Evolutionary conservation across 2,329 filamentous ascomycete genomes (phyloP).

Genomic region (Colletotrichum liaoningense): DNA sequence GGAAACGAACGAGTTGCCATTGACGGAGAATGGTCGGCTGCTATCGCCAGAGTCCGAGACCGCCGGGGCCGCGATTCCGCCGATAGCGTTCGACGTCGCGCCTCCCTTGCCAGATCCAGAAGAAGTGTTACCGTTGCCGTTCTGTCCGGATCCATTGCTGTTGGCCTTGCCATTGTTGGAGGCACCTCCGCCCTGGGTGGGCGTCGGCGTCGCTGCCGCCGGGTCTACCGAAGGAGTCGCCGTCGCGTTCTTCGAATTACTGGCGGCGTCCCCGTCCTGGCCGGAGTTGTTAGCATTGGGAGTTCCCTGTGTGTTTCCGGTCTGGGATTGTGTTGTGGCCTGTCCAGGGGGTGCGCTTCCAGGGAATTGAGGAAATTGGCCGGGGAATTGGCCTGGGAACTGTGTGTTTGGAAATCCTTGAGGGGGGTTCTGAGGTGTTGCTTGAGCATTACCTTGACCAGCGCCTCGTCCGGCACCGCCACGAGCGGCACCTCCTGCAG

Average conservation of each 20-base stretch:
- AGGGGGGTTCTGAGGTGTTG: constrained; percentile 24
- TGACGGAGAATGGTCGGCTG: constrained; percentile 65
- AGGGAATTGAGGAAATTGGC: constrained; percentile 7
- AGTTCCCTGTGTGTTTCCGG: constrained; percentile 10
- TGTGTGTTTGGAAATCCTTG: not conserved
- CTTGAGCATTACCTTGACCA: constrained; percentile 29
- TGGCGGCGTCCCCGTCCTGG: constrained; percentile 32
- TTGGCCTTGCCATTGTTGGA: constrained; percentile 21
- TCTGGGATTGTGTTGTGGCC: constrained; percentile 25
- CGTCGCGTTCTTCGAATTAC: constrained; percentile 15
- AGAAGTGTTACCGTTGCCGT: constrained; percentile 24
- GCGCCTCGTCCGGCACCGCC: constrained; percentile 17
- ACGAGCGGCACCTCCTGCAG: not conserved
- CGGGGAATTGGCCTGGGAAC: constrained; percentile 18
- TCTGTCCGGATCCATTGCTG: constrained; percentile 22
- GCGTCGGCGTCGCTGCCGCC: constrained; percentile 30
- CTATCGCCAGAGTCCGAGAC: constrained; percentile 60
- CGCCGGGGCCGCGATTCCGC: constrained; percentile 62
- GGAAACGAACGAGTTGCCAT: constrained; percentile 68
- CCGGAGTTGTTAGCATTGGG: constrained; percentile 24
- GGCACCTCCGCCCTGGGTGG: constrained; percentile 11
- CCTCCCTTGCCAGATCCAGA: constrained; percentile 40
- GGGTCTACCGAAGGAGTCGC: constrained; percentile 24
- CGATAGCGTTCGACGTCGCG: constrained; percentile 53
- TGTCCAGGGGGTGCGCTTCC: constrained; percentile 30